Base-by-base conservation (phyloP, 2,329 filamentous ascomycete genomes). In the Penicillium sp. region DNA sequence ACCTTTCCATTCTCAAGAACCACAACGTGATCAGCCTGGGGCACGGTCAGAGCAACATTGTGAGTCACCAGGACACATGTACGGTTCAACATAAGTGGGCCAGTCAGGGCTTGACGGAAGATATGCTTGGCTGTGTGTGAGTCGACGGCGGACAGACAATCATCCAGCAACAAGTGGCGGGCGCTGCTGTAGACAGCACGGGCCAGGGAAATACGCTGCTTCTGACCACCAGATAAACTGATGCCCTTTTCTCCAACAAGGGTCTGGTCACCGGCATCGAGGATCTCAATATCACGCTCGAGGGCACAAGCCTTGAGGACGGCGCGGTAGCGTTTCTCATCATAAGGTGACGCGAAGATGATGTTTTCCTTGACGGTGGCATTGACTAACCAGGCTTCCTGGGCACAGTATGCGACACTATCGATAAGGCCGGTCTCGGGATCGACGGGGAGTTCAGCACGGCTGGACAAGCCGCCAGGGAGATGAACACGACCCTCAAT, bases 81-180 rank as follows among this genome's bases (percentile, higher is more conserved):
- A 45, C 95, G 88, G 71, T 88, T 84, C 60, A 85, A 81, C 95
- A 99, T 98, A 55, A 99, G 79, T 6, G 92, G 91, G 2, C 95
- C 95, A 69, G 89, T 89, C 65, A 99, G 89, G 61, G 93, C 96
- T 76, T 97, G 90, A 73, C 90, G 90, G 79, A 98, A 98, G 67
- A 99, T 98, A 89, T 96, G 97, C 76, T 97, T 96, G 2, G 93
- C 93, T 0, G 95, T 98, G 71, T 99, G 95, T 3, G 95, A 96
- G 76, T 99, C 95, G 37, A 99, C 95, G 30, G 95, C 95, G 73
- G 93, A 97, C 46, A 99, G 84, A 65, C 96, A 97, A 76, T 99
- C 95, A 72, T 99, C 95, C 53, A 99, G 84, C 11, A 99, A 84
- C 16, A 99, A 80, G 75, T 98, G 94, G 56, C 89, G 89, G 6